Percentiles rank a stretch among this genome's conserved stretches.
These are phyloP conservation scores for Neonectria coccinea DNA, from an alignment of 2,329 filamentous ascomycete species.

Conservation along the genomic window DNA sequence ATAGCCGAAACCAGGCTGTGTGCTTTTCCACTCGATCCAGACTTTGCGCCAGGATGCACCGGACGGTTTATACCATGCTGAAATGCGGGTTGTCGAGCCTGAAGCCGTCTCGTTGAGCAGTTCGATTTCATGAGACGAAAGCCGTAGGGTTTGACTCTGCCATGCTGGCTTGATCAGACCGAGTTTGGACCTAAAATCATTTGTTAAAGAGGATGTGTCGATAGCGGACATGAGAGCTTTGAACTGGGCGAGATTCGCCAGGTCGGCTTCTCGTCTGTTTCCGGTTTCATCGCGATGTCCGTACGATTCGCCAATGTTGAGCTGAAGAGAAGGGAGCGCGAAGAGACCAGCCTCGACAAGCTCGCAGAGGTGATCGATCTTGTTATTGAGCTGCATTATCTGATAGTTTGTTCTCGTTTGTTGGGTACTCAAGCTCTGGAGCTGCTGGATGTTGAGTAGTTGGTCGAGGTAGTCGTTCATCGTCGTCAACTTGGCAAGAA, in stretches of 20 bases:
- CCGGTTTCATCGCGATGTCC: background rate
- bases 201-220: background rate
- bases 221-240: constrained; percentile 14
- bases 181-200: background rate
- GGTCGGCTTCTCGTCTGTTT: constrained; percentile 1
- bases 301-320: background rate
- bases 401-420: constrained; percentile 12
- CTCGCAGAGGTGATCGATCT: constrained; percentile 4
- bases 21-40: constrained; percentile 12
- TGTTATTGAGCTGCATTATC: constrained; percentile 17
- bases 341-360: constrained; percentile 6
- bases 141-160: background rate
- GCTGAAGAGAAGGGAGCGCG: background rate
- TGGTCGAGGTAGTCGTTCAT: constrained; percentile 10
- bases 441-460: constrained; percentile 8
- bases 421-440: constrained; percentile 3
- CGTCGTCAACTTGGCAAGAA: constrained; percentile 7
- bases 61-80: constrained; percentile 8
- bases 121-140: background rate
- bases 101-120: background rate
- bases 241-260: constrained; percentile 9
- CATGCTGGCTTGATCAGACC: background rate
- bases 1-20: background rate
- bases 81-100: background rate
- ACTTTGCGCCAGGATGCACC: constrained; percentile 11